Evolutionary conservation across 805 yeast species (phyloP).

Genomic region (Barnettozyma botsteinii): DNA sequence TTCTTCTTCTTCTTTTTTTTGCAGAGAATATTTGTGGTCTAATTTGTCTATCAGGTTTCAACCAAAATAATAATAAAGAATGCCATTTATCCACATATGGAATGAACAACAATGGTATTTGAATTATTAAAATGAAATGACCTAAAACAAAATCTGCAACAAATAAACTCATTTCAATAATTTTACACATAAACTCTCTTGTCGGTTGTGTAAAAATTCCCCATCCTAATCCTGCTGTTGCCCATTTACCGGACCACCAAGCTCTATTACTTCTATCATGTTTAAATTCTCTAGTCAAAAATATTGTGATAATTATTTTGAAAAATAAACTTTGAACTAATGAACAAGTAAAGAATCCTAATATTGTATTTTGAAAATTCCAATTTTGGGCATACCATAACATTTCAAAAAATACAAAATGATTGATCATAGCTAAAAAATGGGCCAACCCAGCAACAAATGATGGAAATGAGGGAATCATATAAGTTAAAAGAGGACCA

Average conservation of each 20-base stretch:
- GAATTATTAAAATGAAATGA: slow-evolving; percentile 45
- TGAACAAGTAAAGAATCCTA: slow-evolving; percentile 47
- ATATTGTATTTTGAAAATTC: slow-evolving; percentile 44
- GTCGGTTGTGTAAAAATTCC: slow-evolving; percentile 48
- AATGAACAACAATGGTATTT: slow-evolving; percentile 47
- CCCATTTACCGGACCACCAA: slow-evolving; percentile 72
- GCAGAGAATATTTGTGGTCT: slow-evolving; percentile 41
- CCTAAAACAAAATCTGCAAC: slow-evolving; percentile 48
- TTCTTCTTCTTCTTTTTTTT: slow-evolving; percentile 36
- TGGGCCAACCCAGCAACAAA: slow-evolving; percentile 47
- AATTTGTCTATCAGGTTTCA: slow-evolving; percentile 44
- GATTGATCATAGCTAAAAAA: slow-evolving; percentile 39
- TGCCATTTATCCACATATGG: slow-evolving; percentile 58
- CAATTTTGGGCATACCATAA: slow-evolving; percentile 54
- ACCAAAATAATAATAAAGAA: slow-evolving; percentile 54
- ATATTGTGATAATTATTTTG: slow-evolving; percentile 36
- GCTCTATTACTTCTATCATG: slow-evolving; percentile 52
- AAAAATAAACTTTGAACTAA: slow-evolving; percentile 47
- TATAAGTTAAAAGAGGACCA: slow-evolving; percentile 43
- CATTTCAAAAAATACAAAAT: slow-evolving; percentile 44
- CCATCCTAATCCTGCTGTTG: slow-evolving; percentile 51
- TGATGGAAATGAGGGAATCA: slow-evolving; percentile 41
- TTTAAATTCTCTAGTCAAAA: slow-evolving; percentile 51
- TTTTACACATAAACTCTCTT: slow-evolving; percentile 52
- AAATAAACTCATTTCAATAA: slow-evolving; percentile 51